phyloP scores from a whole-genome alignment of 2,329 filamentous ascomycete genomes.

The Calonectria montana region DNA sequence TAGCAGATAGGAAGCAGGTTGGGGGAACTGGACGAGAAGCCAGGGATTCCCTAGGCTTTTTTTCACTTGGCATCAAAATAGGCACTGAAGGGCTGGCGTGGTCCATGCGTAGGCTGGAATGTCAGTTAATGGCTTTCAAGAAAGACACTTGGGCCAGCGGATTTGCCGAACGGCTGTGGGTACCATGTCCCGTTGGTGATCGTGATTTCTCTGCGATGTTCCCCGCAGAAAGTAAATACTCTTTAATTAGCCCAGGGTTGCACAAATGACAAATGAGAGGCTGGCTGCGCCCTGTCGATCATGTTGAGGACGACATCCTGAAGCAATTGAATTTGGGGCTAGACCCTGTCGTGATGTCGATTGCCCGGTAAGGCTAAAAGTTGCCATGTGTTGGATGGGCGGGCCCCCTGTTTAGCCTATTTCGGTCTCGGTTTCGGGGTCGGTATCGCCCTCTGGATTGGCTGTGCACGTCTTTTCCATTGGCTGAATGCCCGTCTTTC shows the following conservation, averaged over 20 bases:
- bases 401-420: not conserved
- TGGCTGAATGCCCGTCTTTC: not conserved
- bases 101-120: not conserved
- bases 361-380: not conserved
- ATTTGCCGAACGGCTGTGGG: not conserved
- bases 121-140: not conserved
- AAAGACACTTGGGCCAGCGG: not conserved
- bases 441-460: not conserved
- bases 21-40: not conserved
- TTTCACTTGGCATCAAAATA: not conserved
- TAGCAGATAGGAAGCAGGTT: not conserved
- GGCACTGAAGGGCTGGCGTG: not conserved
- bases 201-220: not conserved
- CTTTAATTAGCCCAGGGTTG: not conserved
- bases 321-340: not conserved
- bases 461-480: not conserved
- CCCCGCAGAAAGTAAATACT: not conserved
- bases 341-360: not conserved
- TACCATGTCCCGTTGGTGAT: not conserved
- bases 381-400: not conserved
- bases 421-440: constrained; percentile 17
- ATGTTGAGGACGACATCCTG: not conserved
- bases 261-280: not conserved
- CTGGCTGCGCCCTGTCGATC: not conserved
- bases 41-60: not conserved